phyloP scores from a whole-genome alignment of 257 asterid genomes.

The Fraxinus excelsior region DNA sequence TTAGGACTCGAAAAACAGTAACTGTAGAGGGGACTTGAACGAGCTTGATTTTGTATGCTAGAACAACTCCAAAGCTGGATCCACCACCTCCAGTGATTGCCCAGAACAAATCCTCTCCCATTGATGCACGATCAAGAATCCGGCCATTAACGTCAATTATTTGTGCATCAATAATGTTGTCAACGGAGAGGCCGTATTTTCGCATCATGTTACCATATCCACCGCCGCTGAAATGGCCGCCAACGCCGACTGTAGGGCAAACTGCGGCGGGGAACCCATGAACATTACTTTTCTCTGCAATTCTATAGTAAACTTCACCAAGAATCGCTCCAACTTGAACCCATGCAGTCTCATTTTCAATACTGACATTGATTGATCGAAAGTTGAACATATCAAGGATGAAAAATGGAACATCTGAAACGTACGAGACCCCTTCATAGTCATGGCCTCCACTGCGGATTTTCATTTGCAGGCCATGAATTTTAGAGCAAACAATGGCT shows the following conservation, averaged over 20 bases:
- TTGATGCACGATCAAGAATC: slow-evolving; percentile 30
- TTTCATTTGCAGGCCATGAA: slow-evolving; percentile 26
- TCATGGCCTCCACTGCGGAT: slow-evolving; percentile 60
- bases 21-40: slow-evolving; percentile 33
- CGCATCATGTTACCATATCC: slow-evolving; percentile 48
- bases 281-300: slow-evolving; percentile 30
- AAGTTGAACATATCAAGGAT: slow-evolving; percentile 42
- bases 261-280: slow-evolving; percentile 48
- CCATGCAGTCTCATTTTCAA: slow-evolving; percentile 39
- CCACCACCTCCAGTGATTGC: slow-evolving; percentile 51
- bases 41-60: slow-evolving; percentile 34
- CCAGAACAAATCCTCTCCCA: slow-evolving; percentile 57
- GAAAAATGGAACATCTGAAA: slow-evolving; percentile 29
- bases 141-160: slow-evolving; percentile 37
- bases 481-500: slow-evolving; percentile 34
- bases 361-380: slow-evolving; percentile 21
- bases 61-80: slow-evolving; percentile 43
- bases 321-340: slow-evolving; percentile 40
- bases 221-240: slow-evolving; percentile 46
- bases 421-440: slow-evolving; percentile 42
- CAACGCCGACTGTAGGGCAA: slow-evolving; percentile 40
- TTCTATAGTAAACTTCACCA: slow-evolving; percentile 46
- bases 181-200: slow-evolving; percentile 39
- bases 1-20: slow-evolving; percentile 34
- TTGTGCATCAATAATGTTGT: slow-evolving; percentile 41